These are phyloP conservation scores for Penicillium frequentans DNA, from an alignment of 2,329 filamentous ascomycete species.

Conservation along the genomic window DNA sequence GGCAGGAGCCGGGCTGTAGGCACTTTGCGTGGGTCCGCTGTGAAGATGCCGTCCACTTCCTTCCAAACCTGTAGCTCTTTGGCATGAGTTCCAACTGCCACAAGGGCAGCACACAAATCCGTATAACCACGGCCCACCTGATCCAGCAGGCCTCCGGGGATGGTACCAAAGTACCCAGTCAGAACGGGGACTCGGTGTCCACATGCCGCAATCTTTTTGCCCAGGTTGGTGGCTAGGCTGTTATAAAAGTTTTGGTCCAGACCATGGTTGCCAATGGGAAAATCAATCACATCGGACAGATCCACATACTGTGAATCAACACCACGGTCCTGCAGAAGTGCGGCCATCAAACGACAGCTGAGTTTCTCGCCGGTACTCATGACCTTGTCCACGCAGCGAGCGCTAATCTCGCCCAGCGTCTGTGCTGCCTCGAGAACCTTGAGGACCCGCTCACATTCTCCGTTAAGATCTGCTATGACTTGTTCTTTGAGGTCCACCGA, in stretches of 20 bases:
- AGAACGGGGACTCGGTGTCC: constrained; percentile 71
- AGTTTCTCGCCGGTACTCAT: constrained; percentile 95
- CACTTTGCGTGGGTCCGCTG: constrained; percentile 80
- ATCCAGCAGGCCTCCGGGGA: constrained; percentile 86
- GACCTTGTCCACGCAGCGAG: constrained; percentile 79
- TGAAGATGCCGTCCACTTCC: constrained; percentile 95
- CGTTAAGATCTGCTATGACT: constrained; percentile 67
- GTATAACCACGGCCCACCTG: constrained; percentile 95
- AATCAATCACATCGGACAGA: constrained; percentile 76
- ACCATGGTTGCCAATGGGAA: constrained; percentile 52
- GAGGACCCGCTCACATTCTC: constrained; percentile 76
- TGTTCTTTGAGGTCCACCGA: constrained; percentile 57
- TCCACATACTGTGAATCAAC: constrained; percentile 89
- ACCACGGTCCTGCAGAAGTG: constrained; percentile 75
- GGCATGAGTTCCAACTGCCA: constrained; percentile 84
- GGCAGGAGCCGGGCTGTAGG: constrained; percentile 88
- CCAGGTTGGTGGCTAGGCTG: constrained; percentile 60
- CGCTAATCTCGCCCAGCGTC: constrained; percentile 67
- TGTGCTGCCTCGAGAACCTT: constrained; percentile 70
- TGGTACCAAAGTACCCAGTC: constrained; percentile 92
- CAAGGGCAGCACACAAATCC: constrained; percentile 88
- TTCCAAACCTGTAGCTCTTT: constrained; percentile 97
- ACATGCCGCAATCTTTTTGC: constrained; percentile 65
- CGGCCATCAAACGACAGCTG: constrained; percentile 87
- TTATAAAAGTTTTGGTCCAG: constrained; percentile 71